A percentile compares a stretch with the other conserved stretches of the same genome.
phyloP scores from a whole-genome alignment of 202 grass and related monocot genomes.

The Carex arenaria region DNA sequence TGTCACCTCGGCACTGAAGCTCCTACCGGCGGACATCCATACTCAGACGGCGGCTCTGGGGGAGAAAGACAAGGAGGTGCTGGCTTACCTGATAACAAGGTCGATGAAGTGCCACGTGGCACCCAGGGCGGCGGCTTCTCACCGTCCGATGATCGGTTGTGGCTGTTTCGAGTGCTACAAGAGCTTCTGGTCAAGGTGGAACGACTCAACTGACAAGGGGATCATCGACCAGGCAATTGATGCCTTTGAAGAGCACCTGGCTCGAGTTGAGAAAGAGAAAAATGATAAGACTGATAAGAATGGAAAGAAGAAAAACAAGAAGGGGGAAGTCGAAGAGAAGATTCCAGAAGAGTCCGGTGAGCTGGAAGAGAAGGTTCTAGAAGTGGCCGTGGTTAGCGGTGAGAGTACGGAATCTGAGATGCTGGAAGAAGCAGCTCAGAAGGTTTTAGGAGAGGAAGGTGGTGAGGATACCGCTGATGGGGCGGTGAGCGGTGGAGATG shows the following conservation, averaged over 20 bases:
- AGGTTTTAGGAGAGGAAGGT: not conserved
- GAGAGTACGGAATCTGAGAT: not conserved
- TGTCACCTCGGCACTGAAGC: conserved; percentile 40
- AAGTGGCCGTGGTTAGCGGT: not conserved
- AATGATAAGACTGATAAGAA: conserved; percentile 28
- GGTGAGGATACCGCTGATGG: not conserved
- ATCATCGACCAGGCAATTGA: conserved; percentile 75
- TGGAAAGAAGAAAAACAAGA: conserved; percentile 27
- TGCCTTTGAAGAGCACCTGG: conserved; percentile 78
- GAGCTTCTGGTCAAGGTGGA: conserved; percentile 80
- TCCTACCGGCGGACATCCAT: conserved; percentile 52
- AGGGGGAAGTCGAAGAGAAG: conserved; percentile 16
- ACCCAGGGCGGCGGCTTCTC: conserved; percentile 4
- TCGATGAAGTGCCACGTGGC: not conserved
- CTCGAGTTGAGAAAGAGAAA: conserved; percentile 30
- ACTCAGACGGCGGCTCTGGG: conserved; percentile 41
- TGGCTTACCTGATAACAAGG: conserved; percentile 56
- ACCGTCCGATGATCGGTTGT: conserved; percentile 59
- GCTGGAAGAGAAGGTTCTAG: not conserved
- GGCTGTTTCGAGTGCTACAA: conserved; percentile 93
- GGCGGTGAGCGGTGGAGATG: conserved; percentile 4
- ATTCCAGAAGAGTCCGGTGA: not conserved
- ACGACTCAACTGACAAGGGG: conserved; percentile 51
- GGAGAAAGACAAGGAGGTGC: conserved; percentile 65
- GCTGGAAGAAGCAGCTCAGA: not conserved